Evolutionary conservation across 2,329 filamentous ascomycete genomes (phyloP).

Genomic region (Talaromyces sp.): DNA sequence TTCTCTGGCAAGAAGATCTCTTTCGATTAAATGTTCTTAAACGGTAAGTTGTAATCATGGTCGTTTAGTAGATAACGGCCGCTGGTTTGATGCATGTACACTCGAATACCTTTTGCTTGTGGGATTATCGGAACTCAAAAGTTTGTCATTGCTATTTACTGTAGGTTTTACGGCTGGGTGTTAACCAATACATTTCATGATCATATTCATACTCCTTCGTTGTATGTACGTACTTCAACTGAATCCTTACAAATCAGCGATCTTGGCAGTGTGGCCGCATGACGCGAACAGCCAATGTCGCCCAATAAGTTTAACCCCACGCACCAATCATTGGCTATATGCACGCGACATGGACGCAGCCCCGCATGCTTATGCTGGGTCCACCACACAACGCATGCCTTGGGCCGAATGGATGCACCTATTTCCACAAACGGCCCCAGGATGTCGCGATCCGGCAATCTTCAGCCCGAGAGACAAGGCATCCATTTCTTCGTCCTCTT

Average conservation of each 20-base stretch:
- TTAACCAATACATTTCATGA: constrained; percentile 5
- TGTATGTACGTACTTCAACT: background rate
- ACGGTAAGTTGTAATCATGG: constrained; percentile 19
- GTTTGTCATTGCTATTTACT: constrained; percentile 1
- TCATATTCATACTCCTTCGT: background rate
- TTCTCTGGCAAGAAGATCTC: constrained; percentile 80
- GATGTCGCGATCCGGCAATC: background rate
- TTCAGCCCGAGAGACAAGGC: constrained; percentile 3
- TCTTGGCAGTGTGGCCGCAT: constrained; percentile 8
- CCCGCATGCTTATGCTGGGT: constrained; percentile 9
- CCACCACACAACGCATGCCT: background rate
- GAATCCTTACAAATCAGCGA: background rate
- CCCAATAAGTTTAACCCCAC: constrained; percentile 3
- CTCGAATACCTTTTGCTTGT: constrained; percentile 13
- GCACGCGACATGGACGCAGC: background rate
- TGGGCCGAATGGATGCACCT: background rate
- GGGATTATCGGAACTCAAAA: constrained; percentile 11
- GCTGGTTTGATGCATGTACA: constrained; percentile 13
- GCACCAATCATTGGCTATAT: constrained; percentile 5
- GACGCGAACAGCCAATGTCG: constrained; percentile 2
- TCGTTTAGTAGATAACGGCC: background rate
- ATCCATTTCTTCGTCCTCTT: background rate
- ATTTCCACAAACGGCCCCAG: constrained; percentile 8
- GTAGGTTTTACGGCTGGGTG: background rate
- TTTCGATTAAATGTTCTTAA: constrained; percentile 47